Evolutionary conservation across 1,139 yeast species (phyloP).

Genomic region (Suhomyces guaymorum): DNA sequence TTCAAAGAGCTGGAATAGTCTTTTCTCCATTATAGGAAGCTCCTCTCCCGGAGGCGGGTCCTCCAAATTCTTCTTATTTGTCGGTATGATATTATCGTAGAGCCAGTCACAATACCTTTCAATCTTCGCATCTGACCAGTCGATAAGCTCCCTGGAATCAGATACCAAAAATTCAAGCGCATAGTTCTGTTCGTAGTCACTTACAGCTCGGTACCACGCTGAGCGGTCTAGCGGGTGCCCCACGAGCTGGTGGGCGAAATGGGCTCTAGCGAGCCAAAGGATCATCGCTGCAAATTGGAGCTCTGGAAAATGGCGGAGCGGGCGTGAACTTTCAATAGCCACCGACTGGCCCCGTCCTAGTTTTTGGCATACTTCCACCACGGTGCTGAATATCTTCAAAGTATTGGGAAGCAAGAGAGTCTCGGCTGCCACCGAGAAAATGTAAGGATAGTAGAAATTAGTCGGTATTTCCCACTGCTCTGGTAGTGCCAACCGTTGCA

Average conservation of each 20-base stretch:
- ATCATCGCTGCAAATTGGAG: slow-evolving; percentile 26
- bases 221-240: slow-evolving; percentile 1
- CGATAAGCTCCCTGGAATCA: slow-evolving; percentile 28
- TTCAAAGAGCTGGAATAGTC: slow-evolving; percentile 39
- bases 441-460: slow-evolving; percentile 37
- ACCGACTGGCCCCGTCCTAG: too few species aligned
- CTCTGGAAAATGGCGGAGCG: slow-evolving; percentile 30
- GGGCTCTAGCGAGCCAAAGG: slow-evolving; percentile 30
- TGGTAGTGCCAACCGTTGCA: slow-evolving; percentile 9
- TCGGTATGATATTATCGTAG: slow-evolving; percentile 34
- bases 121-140: slow-evolving; percentile 43
- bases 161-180: slow-evolving; percentile 22
- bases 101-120: slow-evolving; percentile 45
- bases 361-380: slow-evolving; percentile 22
- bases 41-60: slow-evolving; percentile 19
- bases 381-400: slow-evolving; percentile 29
- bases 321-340: slow-evolving; percentile 4
- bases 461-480: slow-evolving; percentile 18
- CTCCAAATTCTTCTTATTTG: too few species aligned
- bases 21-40: slow-evolving; percentile 32
- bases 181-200: slow-evolving; percentile 23
- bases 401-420: slow-evolving; percentile 33
- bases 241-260: slow-evolving; percentile 24
- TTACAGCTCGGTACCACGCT: slow-evolving; percentile 27
- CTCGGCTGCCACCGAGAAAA: slow-evolving; percentile 30